A percentile compares a stretch with the other conserved stretches of the same genome.
Conservation (phyloP, 2,329 filamentous ascomycete species). For the Talaromyces marneffei region DNA sequence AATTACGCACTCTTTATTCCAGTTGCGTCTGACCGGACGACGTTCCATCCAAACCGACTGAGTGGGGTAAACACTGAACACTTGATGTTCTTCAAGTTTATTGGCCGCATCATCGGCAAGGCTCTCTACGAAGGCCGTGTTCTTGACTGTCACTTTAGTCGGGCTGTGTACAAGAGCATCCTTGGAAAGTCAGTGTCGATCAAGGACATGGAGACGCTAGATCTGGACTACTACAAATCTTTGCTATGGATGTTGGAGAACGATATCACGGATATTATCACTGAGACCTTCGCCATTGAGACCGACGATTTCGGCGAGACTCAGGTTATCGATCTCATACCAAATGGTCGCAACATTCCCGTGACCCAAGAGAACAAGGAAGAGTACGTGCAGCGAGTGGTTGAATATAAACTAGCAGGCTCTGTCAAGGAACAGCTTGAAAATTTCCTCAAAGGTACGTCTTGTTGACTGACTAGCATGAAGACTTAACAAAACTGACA, state of each 20-base stretch:
- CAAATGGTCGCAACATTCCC: slow-evolving; percentile 81
- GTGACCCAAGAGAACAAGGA: slow-evolving; percentile 99
- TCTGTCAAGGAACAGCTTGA: slow-evolving; percentile 94
- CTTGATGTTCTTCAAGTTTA: slow-evolving; percentile 98
- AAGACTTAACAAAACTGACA: slow-evolving; percentile 25
- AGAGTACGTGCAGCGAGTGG: slow-evolving; percentile 89
- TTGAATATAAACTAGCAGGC: slow-evolving; percentile 85
- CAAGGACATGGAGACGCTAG: slow-evolving; percentile 98
- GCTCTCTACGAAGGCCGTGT: slow-evolving; percentile 93
- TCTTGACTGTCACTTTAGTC: slow-evolving; percentile 96
- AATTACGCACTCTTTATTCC: slow-evolving; percentile 96
- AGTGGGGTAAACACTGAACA: slow-evolving; percentile 94
- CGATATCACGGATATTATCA: slow-evolving; percentile 96
- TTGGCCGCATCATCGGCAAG: slow-evolving; percentile 96
- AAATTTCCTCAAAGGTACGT: slow-evolving; percentile 71
- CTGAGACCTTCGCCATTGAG: slow-evolving; percentile 90
- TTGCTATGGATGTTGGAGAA: slow-evolving; percentile 98
- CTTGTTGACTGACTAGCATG: slow-evolving; percentile 26
- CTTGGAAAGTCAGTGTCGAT: slow-evolving; percentile 91
- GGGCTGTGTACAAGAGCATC: slow-evolving; percentile 97
- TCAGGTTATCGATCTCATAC: slow-evolving; percentile 77
- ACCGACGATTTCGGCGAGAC: slow-evolving; percentile 90
- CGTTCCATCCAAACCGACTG: slow-evolving; percentile 94
- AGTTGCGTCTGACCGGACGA: slow-evolving; percentile 93
- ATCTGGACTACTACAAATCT: slow-evolving; percentile 98